Evolutionary conservation across 106 monocot species (phyloP), one percentile per base, ranked within the genome.

Genomic region (Apostasia shenzhenica): DNA sequence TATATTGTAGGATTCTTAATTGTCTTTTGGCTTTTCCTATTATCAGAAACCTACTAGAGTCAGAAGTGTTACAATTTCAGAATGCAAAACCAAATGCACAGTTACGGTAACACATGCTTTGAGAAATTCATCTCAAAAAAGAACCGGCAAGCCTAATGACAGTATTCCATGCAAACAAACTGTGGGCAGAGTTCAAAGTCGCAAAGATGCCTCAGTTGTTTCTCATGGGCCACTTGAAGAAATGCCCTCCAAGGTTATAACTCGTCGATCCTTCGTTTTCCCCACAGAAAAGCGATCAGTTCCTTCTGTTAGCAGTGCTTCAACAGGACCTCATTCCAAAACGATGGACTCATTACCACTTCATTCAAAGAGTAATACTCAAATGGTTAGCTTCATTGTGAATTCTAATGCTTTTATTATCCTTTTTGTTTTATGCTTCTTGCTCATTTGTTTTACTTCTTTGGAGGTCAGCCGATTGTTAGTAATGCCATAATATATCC

Each of bases 251-350:
- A 83, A 56, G 68, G 43, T 81, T 70, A 79, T 82, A 0, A 72
- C 67, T 68, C 74, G 84, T 1, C 67, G 63, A 2, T 82, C 82
- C 4, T 81, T 82, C 70, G 74, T 84, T 72, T 72, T 82, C 77
- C 59, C 74, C 48, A 75, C 77, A 41, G 79, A 72, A 61, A 88
- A 67, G 62, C 59, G 60, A 66, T 66, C 76, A 58, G 58, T 40
- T 59, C n/a, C 65, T 66, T 63, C 67, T 72, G 40, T 58, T 13
- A 75, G 6, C 39, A 82, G 49, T 64, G 45, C 9, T 73, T 39
- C 63, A 72, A 3, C 3, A 50, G 72, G 14, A 62, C 40, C 56
- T n/a, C 11, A 70, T 56, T 26, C 60, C 8, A 81, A 73, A 76
- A 43, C 9, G 3, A 70, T 44, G 70, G 6, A 12, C 37, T 48